Evolutionary conservation across 345 rosid genomes (phyloP).

Genomic region (Populus euphratica): DNA sequence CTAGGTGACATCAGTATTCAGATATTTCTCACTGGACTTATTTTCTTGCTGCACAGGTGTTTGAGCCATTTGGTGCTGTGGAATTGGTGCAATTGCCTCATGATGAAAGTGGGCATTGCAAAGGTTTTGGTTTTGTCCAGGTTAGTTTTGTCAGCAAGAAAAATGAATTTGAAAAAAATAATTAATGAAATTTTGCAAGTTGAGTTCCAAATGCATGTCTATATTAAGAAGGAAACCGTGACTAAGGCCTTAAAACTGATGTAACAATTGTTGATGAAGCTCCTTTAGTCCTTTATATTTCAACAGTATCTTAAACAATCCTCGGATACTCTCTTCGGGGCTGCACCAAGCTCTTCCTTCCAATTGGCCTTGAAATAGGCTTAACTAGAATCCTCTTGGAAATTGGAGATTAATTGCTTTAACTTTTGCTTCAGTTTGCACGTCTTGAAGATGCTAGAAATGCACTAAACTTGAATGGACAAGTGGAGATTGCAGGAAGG

Average conservation of each 20-base stretch:
- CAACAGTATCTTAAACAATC: neutral
- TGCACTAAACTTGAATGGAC: conserved; percentile 86
- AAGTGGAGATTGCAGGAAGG: conserved; percentile 83
- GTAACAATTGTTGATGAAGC: neutral
- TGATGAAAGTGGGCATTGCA: conserved; percentile 83
- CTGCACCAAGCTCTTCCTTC: neutral
- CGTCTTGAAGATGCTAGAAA: conserved; percentile 94
- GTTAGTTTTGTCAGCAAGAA: conserved; percentile 31
- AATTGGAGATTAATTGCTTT: neutral
- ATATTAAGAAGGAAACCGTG: neutral
- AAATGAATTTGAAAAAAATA: neutral
- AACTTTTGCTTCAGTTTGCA: conserved; percentile 50
- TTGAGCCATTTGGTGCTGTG: conserved; percentile 89
- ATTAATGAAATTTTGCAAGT: neutral
- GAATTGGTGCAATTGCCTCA: conserved; percentile 94
- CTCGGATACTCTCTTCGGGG: neutral
- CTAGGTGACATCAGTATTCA: neutral
- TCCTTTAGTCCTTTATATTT: neutral
- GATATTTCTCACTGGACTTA: neutral
- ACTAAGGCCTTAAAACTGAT: neutral
- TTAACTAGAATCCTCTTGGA: neutral
- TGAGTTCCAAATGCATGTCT: neutral
- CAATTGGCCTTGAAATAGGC: neutral
- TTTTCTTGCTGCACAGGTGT: conserved; percentile 53
- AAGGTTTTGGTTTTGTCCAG: conserved; percentile 98